A percentile compares a stretch with the other conserved stretches of the same genome.
phyloP scores from a whole-genome alignment of 2,329 filamentous ascomycete genomes.

The Exophiala spinifera region DNA sequence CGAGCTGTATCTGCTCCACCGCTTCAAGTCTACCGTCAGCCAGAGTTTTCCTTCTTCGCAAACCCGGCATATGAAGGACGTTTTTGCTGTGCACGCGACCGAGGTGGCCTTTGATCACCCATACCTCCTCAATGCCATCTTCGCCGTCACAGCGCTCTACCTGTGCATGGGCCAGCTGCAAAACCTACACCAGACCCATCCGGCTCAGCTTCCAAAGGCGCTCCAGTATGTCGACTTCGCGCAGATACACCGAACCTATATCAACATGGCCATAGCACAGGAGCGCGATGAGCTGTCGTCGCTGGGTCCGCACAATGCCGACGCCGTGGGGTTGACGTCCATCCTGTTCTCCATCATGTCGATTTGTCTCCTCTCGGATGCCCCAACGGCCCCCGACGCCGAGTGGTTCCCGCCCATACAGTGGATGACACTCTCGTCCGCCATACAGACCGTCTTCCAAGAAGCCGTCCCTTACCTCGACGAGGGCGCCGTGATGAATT shows the following conservation, averaged over 20 bases:
- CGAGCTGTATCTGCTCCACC: slow-evolving; percentile 15
- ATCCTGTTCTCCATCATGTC: slow-evolving; percentile 32
- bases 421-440: slow-evolving; percentile 34
- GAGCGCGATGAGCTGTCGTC: slow-evolving; percentile 31
- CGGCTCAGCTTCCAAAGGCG: background rate
- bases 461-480: slow-evolving; percentile 22
- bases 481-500: slow-evolving; percentile 27
- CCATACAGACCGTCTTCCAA: slow-evolving; percentile 30
- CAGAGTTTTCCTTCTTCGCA: slow-evolving; percentile 7
- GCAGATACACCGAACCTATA: slow-evolving; percentile 17
- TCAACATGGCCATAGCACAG: slow-evolving; percentile 29
- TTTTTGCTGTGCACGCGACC: slow-evolving; percentile 5
- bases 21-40: slow-evolving; percentile 12
- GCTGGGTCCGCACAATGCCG: slow-evolving; percentile 30
- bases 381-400: slow-evolving; percentile 29
- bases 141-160: slow-evolving; percentile 14
- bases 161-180: slow-evolving; percentile 4
- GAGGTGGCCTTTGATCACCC: slow-evolving; percentile 6
- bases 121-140: slow-evolving; percentile 13
- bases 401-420: slow-evolving; percentile 34
- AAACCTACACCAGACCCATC: background rate
- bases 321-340: slow-evolving; percentile 32
- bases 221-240: slow-evolving; percentile 10
- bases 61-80: background rate
- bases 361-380: slow-evolving; percentile 25